Percentiles rank a stretch among this genome's conserved stretches.
Evolutionary conservation across 805 yeast genomes (phyloP).

Genomic region (Metschnikowia henanensis): DNA sequence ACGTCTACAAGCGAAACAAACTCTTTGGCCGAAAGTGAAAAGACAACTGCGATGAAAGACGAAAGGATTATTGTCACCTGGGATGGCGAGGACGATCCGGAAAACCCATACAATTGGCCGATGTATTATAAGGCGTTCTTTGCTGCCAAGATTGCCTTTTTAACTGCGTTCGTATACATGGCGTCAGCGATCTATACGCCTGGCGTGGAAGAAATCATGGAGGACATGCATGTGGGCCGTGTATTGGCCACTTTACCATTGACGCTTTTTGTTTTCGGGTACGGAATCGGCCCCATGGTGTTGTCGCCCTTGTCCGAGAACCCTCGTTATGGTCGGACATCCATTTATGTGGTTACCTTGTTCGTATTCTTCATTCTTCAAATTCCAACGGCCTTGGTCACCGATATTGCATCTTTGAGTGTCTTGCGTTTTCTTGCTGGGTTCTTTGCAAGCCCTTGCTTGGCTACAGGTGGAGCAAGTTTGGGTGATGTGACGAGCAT

Average conservation of each 20-base stretch:
- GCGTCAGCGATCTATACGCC: constrained; percentile 60
- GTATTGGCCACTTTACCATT: constrained; percentile 52
- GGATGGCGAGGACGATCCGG: constrained; percentile 51
- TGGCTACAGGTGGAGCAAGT: constrained; percentile 61
- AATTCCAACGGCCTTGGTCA: constrained; percentile 53
- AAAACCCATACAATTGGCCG: constrained; percentile 60
- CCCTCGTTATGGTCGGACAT: constrained; percentile 52
- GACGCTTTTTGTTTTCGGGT: constrained; percentile 56
- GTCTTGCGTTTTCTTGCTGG: constrained; percentile 55
- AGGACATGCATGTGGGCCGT: constrained; percentile 44
- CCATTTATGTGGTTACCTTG: constrained; percentile 47
- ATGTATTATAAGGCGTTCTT: constrained; percentile 36
- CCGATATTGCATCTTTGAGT: constrained; percentile 50
- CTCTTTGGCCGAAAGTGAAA: background rate
- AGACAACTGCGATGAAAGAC: background rate
- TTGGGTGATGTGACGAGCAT: constrained; percentile 48
- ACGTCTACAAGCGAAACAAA: background rate
- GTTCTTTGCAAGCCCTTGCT: constrained; percentile 53
- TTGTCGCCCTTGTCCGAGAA: constrained; percentile 61
- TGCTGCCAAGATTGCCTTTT: constrained; percentile 39
- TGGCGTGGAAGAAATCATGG: constrained; percentile 43
- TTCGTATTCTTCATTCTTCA: constrained; percentile 51
- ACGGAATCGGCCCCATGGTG: constrained; percentile 60
- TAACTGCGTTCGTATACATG: constrained; percentile 53
- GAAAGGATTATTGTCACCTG: constrained; percentile 23